phyloP scores from a whole-genome alignment of 305 asterid genomes.

The Solanum aculeatissimum region DNA sequence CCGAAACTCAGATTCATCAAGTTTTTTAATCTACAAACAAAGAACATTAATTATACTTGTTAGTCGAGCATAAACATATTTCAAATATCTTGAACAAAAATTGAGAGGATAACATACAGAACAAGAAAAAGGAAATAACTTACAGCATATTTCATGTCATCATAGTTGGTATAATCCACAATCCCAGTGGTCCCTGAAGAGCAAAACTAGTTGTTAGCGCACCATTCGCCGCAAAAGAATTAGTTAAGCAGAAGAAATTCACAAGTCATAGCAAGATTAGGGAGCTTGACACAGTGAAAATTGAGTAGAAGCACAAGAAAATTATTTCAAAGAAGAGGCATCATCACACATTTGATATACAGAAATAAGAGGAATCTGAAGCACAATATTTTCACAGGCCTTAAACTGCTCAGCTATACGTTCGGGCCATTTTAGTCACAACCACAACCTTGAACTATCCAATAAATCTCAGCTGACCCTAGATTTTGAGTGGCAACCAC shows the following conservation, averaged over 20 bases:
- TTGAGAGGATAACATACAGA: not conserved
- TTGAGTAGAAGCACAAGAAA: not conserved
- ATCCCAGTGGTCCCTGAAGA: constrained; percentile 77
- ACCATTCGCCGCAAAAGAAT: not conserved
- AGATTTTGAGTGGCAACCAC: not conserved
- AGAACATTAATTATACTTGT: not conserved
- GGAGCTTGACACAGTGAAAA: not conserved
- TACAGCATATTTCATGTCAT: constrained; percentile 95
- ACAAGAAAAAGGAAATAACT: constrained; percentile 9
- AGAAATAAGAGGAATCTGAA: not conserved
- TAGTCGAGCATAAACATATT: not conserved
- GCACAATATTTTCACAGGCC: not conserved
- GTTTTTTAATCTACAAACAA: constrained; percentile 66
- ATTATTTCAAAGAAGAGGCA: not conserved
- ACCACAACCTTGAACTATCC: not conserved
- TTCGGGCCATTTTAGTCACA: not conserved
- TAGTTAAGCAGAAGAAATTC: not conserved
- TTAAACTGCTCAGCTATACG: not conserved
- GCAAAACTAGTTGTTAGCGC: not conserved
- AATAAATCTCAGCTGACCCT: not conserved
- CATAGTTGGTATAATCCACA: constrained; percentile 79
- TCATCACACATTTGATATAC: not conserved
- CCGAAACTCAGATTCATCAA: constrained; percentile 87
- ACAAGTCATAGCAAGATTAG: not conserved
- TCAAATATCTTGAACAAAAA: not conserved